Percentiles rank a stretch among this genome's conserved stretches.
Conservation (phyloP, 2,329 filamentous ascomycete genomes). For the Alternaria longipes region DNA sequence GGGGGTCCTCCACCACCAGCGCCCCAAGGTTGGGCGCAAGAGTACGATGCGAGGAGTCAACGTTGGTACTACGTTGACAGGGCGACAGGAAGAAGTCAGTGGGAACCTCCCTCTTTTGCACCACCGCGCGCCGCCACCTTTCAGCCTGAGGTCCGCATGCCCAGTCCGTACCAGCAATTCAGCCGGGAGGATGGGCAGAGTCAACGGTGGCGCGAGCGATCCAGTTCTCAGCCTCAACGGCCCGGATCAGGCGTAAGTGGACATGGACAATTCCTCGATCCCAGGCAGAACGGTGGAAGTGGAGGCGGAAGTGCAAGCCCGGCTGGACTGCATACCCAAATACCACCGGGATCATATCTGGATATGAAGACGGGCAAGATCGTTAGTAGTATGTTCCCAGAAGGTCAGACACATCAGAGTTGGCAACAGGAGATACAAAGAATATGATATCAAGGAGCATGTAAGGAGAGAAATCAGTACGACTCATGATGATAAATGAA, state of each 20-base stretch:
- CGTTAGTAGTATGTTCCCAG: conserved; percentile 26
- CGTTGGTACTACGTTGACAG: conserved; percentile 72
- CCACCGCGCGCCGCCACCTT: conserved; percentile 5
- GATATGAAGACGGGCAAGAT: conserved; percentile 28
- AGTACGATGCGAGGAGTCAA: conserved; percentile 68
- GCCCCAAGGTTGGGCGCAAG: conserved; percentile 65
- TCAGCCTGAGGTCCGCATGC: conserved; percentile 10
- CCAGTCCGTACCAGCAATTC: conserved; percentile 6
- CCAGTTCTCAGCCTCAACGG: conserved; percentile 15
- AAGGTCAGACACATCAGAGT: conserved; percentile 11
- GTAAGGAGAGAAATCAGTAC: not conserved
- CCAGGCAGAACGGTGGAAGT: not conserved
- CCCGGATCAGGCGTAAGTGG: conserved; percentile 3
- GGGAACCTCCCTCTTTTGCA: conserved; percentile 57
- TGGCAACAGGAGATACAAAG: conserved; percentile 18
- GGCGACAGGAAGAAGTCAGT: conserved; percentile 68
- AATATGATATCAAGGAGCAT: conserved; percentile 1
- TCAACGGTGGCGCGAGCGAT: conserved; percentile 2
- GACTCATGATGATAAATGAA: not conserved
- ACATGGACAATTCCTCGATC: conserved; percentile 9
- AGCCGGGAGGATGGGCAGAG: conserved; percentile 1
- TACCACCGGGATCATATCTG: conserved; percentile 25
- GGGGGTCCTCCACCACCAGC: conserved; percentile 24
- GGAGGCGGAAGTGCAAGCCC: conserved; percentile 9
- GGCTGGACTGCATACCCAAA: conserved; percentile 3